Base-by-base conservation (phyloP, 441 rosid genomes). In the Euphorbia schlechtendalii region DNA sequence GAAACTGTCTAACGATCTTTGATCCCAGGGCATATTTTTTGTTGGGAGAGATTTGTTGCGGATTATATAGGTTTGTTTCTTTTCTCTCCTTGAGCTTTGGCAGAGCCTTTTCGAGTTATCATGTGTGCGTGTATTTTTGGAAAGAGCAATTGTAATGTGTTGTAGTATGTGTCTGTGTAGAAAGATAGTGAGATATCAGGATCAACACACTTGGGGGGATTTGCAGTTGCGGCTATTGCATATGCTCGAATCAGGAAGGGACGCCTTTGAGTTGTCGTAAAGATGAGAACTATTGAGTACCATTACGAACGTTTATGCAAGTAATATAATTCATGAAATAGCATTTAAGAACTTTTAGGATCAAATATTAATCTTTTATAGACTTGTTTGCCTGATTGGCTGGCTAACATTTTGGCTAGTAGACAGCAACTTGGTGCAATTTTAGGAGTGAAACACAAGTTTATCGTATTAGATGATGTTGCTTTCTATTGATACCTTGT, bases 11-110 rank as follows among this genome's bases (percentile, higher is more conserved):
- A 30, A 6, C 2, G 55, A 52, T 25, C 30, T 67, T 20, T 70
- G 61, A 51, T 64, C 57, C 1, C 67, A 90, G 96, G 99, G 97
- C 34, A 71, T 90, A 68, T 89, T 90, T 71, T 75, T 90, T 59
- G 75, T 94, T 4, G 96, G 97, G 63, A 89, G 80, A 70, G 97
- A 90, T 67, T 17, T 82, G 57, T 63, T 82, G 73, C 81, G 92
- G 76, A 84, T 87, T 14, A 71, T 82, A 60, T 81, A 91, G 96
- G 97, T 87, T 74, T 34, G 74, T 59, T n/a, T 7, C 34, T 25
- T 57, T 41, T 63, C 40, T 36, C 34, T n/a, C n/a, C 34, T 32
- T 40, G 45, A 40, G 7, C 45, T 1, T 8, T 8, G 14, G 45
- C 45, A 8, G 7, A 1, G 11, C 9, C 1, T 40, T 40, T 40